Conservation (phyloP, 1,139 yeast genomes). For the Pichia sp. region DNA sequence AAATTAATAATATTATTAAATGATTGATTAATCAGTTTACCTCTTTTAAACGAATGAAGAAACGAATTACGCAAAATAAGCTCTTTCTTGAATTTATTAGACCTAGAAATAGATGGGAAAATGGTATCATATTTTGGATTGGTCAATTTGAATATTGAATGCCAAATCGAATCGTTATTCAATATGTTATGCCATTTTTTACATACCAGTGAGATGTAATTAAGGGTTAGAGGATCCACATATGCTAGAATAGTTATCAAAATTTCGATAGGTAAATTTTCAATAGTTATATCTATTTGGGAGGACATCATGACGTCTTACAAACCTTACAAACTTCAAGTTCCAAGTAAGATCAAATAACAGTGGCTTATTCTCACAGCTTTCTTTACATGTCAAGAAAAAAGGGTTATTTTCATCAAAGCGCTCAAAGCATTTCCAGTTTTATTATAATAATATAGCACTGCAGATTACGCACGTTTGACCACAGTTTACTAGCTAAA, state of each 20-base stretch:
- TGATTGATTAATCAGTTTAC: constrained; percentile 29
- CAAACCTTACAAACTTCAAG: too few species aligned
- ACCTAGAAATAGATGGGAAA: constrained; percentile 52
- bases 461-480: too few species aligned
- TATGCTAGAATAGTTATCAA: constrained; percentile 47
- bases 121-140: constrained; percentile 29
- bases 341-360: too few species aligned
- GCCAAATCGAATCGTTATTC: constrained; percentile 56
- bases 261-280: constrained; percentile 46
- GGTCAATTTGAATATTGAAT: constrained; percentile 40
- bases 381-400: too few species aligned
- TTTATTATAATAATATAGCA: too few species aligned
- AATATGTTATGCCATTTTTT: constrained; percentile 42
- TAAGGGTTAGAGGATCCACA: constrained; percentile 48
- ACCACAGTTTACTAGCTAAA: too few species aligned
- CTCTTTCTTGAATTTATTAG: constrained; percentile 49
- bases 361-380: too few species aligned
- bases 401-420: too few species aligned
- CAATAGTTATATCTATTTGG: too few species aligned
- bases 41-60: constrained; percentile 39
- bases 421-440: too few species aligned
- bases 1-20: background rate
- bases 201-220: constrained; percentile 45
- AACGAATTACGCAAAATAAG: constrained; percentile 33
- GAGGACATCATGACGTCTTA: too few species aligned